Evolutionary conservation across 2,329 filamentous ascomycete genomes (phyloP).

Genomic region (Sporothrix brasiliensis): DNA sequence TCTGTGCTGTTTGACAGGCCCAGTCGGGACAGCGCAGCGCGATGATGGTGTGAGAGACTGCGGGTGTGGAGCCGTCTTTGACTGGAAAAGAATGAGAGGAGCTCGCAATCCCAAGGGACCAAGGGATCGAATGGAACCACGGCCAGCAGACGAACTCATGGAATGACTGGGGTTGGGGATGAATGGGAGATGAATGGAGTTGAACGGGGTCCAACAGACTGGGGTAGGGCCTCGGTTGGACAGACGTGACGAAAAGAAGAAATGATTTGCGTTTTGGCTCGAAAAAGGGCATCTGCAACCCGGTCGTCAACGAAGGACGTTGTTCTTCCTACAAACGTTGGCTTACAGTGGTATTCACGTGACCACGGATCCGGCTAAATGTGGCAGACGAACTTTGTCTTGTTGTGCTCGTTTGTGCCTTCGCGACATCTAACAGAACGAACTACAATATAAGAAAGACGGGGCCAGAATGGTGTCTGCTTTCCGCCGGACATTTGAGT

Average conservation of each 20-base stretch:
- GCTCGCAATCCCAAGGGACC: not conserved
- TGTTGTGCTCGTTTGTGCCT: not conserved
- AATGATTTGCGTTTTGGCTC: not conserved
- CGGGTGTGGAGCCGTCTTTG: too few relatives aligned
- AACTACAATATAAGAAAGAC: not conserved
- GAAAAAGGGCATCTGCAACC: too few relatives aligned
- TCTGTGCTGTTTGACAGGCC: not conserved
- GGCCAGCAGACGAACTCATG: too few relatives aligned
- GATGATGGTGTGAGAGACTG: slow-evolving; percentile 4
- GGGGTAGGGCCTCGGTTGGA: not conserved
- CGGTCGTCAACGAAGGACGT: too few relatives aligned
- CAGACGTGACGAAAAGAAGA: not conserved
- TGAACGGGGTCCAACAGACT: too few relatives aligned
- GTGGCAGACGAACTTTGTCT: not conserved
- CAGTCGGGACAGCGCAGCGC: slow-evolving; percentile 18
- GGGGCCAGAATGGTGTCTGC: not conserved
- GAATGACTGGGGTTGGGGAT: not conserved
- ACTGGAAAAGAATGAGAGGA: not conserved
- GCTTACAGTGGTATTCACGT: too few relatives aligned
- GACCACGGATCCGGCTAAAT: too few relatives aligned
- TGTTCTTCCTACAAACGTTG: too few relatives aligned
- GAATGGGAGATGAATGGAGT: not conserved
- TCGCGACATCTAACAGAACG: not conserved
- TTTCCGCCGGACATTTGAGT: too few relatives aligned
- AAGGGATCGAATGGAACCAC: not conserved